Base-by-base conservation (phyloP, 805 yeast species). In the Candida golubevii region DNA sequence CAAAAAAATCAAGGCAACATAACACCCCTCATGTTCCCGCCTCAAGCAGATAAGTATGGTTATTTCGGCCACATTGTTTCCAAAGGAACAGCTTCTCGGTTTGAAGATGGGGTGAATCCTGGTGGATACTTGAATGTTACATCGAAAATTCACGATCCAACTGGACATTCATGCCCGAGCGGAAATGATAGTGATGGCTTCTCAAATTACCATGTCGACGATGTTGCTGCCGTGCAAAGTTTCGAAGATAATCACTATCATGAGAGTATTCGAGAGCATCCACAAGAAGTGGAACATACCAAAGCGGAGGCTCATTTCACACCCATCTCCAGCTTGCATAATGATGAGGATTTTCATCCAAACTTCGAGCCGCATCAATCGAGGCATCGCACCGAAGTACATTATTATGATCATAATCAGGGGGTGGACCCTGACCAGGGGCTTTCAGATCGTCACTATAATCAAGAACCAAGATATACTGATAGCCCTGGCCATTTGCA, bases 1-100 rank as follows among this genome's bases (percentile, higher is more conserved):
- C 42, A 38, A 7, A 41, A 41, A 5, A 33, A 36, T 6, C 47
- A 42, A 12, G 57, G 51, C 11, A 48, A 47, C n/a, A 34, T 44
- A 29, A 53, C 57, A 1, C 55, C 55, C 6, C 45, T 48, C 6
- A 50, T 53, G 47, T 41, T 46, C 31, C 55, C 55, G 8, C 56
- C 57, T 4, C 41, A 48, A 23, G 32, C 54, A 7, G 51, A 42
- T 13, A 46, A 50, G 7, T 36, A 27, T 23, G 57, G 53, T 27
- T 53, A 53, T 34, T 53, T 53, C 35, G 57, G 54, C 12, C 50
- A 45, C 12, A 35, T 39, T 30, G 45, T 35, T 10, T 36, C 36
- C 8, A 31, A 26, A 13, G 45, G 38, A 26, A 30, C 35, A 14
- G 34, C 48, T 8, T 31, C 39, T 13, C 37, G 13, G 26, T 10